Evolutionary conservation across 2,329 filamentous ascomycete genomes (phyloP), one percentile per base, ranked within the genome.

Genomic region (Trichophyton mentagrophytes): DNA sequence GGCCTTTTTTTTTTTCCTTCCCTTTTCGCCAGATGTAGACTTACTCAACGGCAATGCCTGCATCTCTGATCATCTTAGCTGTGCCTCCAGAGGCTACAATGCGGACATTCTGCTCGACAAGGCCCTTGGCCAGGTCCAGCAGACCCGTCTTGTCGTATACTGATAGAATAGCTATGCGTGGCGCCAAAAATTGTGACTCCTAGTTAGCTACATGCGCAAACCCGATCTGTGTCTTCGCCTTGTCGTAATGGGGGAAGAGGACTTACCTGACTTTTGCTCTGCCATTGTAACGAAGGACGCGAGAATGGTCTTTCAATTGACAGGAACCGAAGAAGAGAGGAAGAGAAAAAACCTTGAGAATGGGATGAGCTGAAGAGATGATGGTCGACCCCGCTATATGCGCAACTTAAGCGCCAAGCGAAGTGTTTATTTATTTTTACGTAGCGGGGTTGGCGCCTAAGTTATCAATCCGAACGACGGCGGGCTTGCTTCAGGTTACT

Each of bases 121-220:
- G 84, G 68, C 90, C 90, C 77, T 95, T 95, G 69, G 90, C 90
- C 68, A 96, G 82, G 77, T 96, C 91, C 67, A 96, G 79, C 67
- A 96, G 83, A 63, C 91, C 93, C 61, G 92, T 97, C 85, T 99
- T 99, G 82, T 99, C 90, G 74, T 93, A 97, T 80, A 97, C 93
- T 66, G 92, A 97, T 73, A 99, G 82, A 72, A 99, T 97, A 67
- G 93, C 93, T 80, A 25, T 53, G 9, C 15, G 49, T 11, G 15
- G 33, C 3, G 33, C 33, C 49, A 30, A 33, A 25, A 25, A 11
- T 51, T 13, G 25, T 30, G 11, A 30, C 7, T 53, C 13, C 4
- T 5, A 53, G 3, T 53, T 33, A 53, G 49, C 13, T 33, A 25
- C 22, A 3, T 15, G 47, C 4, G 9, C 47, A 51, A 27, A 22